phyloP scores from a whole-genome alignment of 2,329 filamentous ascomycete species.

The Mycosphaerella sp. region DNA sequence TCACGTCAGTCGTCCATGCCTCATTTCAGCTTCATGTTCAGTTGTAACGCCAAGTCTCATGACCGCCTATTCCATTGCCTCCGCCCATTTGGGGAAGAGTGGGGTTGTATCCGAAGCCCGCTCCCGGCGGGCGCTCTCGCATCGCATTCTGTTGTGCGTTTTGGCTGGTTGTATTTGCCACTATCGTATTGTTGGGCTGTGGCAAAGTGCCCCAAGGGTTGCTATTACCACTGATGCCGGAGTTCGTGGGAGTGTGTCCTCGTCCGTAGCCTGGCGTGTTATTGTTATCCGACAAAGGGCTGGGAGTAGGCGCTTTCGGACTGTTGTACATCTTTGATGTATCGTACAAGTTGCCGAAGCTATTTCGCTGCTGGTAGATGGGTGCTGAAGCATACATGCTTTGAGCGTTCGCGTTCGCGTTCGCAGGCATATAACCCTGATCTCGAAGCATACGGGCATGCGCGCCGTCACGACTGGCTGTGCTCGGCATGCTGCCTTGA shows the following conservation, averaged over 20 bases:
- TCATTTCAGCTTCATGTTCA: constrained; percentile 5
- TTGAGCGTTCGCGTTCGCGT: constrained; percentile 2
- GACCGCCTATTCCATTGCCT: constrained; percentile 1
- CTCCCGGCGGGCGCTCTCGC: constrained; percentile 11
- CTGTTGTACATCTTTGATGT: constrained; percentile 28
- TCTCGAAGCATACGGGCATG: constrained; percentile 34
- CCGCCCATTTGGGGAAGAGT: constrained; percentile 31
- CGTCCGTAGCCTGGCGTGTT: constrained; percentile 25
- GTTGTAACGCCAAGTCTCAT: constrained; percentile 29
- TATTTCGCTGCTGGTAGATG: constrained; percentile 19
- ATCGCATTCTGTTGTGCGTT: constrained; percentile 5
- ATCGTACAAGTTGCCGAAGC: constrained; percentile 26
- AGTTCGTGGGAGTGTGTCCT: constrained; percentile 19
- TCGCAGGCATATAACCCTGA: constrained; percentile 24
- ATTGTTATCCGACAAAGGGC: constrained; percentile 30
- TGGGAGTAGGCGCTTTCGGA: constrained; percentile 31
- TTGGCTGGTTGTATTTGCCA: constrained; percentile 3
- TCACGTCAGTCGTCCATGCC: background rate
- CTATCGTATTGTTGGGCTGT: constrained; percentile 8
- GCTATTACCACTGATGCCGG: background rate
- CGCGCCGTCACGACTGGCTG: constrained; percentile 32
- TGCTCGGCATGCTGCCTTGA: constrained; percentile 25
- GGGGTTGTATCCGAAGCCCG: constrained; percentile 21
- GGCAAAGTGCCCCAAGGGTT: constrained; percentile 21
- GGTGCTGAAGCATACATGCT: constrained; percentile 11